Base-by-base conservation (phyloP, 2,329 filamentous ascomycete species). In the Fulvia fulva region DNA sequence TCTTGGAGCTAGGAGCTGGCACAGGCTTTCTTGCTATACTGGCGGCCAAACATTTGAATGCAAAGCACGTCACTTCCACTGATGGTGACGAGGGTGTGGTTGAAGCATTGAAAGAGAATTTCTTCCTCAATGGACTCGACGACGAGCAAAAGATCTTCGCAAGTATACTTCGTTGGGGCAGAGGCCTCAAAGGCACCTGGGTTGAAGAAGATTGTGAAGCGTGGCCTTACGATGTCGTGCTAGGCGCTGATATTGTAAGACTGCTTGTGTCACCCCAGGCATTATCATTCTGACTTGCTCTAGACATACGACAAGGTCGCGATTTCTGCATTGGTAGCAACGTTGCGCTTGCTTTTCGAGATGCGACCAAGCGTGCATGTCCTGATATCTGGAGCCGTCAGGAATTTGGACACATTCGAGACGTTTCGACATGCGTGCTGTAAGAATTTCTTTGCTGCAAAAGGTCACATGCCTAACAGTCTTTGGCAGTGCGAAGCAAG, bases 61-160 rank as follows among this genome's bases (percentile, higher is more conserved):
- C 87, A 0, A 69, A 74, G 0, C 81, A 84, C 53, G 83, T 88
- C 22, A 78, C 88, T 5, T 84, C 87, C 2, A 90, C 89, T 0
- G 90, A 94, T 68, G 89, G 89, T 2, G 88, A 88, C 14, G 83
- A 86, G 65, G 84, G 86, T 54, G 87, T 92, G 1, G 82, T 91
- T 51, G 83, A 86, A 66, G 82, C 82, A 34, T 76, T 92, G 34
- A 80, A 82, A 1, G 85, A 85, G 44, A 92, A 88, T 63, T 74
- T 90, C 34, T 86, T 83, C 62, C 75, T 91, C 51, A 92, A 91
- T 65, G 78, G 77, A 6, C 78, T 91, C 0, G 81, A 86, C 57
- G 76, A 77, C 16, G 76, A 75, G 4, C 65, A 70, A 0, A 62
- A 56, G 50, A 73, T 88, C 26, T 71, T 72, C 0, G 76, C 80